Base-by-base conservation (phyloP, 2,329 filamentous ascomycete genomes). In the Fusarium lateritium region DNA sequence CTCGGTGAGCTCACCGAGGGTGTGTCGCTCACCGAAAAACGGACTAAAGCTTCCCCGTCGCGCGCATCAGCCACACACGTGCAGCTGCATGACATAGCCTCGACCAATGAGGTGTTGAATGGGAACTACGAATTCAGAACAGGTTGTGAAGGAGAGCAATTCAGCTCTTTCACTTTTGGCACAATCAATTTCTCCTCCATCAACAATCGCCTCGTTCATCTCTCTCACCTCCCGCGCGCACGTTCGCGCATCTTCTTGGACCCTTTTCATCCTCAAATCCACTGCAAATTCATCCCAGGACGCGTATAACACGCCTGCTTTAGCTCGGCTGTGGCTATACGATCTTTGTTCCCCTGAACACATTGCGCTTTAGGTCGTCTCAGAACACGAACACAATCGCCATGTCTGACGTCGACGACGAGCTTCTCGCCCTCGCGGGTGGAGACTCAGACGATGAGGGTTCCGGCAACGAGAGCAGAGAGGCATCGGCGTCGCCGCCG, bases 371-470 rank as follows among this genome's bases (percentile, higher is more conserved):
- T 49, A 61, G 52, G 46, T 54, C 26, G 40, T 51, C 57, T 26
- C 61, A 28, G 43, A 46, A 22, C 38, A 22, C 51, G 28, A 56
- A 45, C 40, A 34, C 34, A 56, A 28, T 59, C 65, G 86, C 70
- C 75, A 97, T 97, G 94, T 92, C 93, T 58, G 93, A 95, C 77
- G 88, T 98, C 72, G 95, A 98, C 78, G 94, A 95, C 75, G 95
- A 98, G 83, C 90, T 98, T 71, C 91, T 98, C 70, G 94, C 93
- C 76, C 90, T 98, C 70, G 96, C 94, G 56, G 96, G 94, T 75
- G 94, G 93, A 72, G 91, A 88, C 54, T 88, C 88, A 61, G 88
- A 86, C 75, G 88, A 88, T 73, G 88, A 88, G 79, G 86, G 77
- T 51, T 79, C 83, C 76, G 82, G 83, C 80, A 83, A 83, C 74